phyloP scores from a whole-genome alignment of 768 basidiomycete species.

The Pulveroboletus ravenelii region DNA sequence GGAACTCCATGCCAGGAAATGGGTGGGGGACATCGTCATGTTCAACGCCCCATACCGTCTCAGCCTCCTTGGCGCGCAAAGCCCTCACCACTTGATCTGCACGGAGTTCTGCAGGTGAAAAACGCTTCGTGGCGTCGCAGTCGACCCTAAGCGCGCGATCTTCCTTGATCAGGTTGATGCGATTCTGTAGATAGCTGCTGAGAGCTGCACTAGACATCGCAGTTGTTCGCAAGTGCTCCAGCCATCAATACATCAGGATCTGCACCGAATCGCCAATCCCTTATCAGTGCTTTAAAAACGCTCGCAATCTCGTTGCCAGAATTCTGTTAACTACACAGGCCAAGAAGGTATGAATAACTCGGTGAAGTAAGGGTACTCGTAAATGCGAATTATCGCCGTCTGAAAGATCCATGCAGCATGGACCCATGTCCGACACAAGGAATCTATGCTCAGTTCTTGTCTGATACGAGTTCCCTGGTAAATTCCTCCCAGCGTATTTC shows the following conservation, averaged over 20 bases:
- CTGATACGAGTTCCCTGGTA: slow-evolving; percentile 33
- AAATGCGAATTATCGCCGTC: neutral
- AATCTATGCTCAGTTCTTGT: neutral
- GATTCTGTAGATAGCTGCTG: slow-evolving; percentile 11
- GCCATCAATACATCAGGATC: neutral
- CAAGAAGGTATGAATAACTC: neutral
- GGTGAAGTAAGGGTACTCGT: neutral
- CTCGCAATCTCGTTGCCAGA: neutral
- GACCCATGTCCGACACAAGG: neutral
- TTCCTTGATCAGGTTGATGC: slow-evolving; percentile 29
- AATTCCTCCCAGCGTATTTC: slow-evolving; percentile 46
- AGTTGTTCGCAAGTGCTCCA: neutral
- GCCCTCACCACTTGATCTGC: slow-evolving; percentile 54
- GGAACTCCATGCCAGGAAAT: slow-evolving; percentile 74
- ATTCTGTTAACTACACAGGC: neutral
- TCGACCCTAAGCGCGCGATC: slow-evolving; percentile 54
- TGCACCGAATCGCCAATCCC: neutral
- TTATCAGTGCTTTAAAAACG: neutral
- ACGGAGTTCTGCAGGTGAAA: slow-evolving; percentile 39
- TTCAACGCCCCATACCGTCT: slow-evolving; percentile 54
- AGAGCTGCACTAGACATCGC: slow-evolving; percentile 6
- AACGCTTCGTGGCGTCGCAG: slow-evolving; percentile 15
- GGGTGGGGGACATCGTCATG: slow-evolving; percentile 49
- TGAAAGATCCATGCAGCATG: neutral
- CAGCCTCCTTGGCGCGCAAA: slow-evolving; percentile 50